A percentile compares a stretch with the other conserved stretches of the same genome.
phyloP scores from a whole-genome alignment of 2,329 filamentous ascomycete genomes.

The Aspergillus neotritici region DNA sequence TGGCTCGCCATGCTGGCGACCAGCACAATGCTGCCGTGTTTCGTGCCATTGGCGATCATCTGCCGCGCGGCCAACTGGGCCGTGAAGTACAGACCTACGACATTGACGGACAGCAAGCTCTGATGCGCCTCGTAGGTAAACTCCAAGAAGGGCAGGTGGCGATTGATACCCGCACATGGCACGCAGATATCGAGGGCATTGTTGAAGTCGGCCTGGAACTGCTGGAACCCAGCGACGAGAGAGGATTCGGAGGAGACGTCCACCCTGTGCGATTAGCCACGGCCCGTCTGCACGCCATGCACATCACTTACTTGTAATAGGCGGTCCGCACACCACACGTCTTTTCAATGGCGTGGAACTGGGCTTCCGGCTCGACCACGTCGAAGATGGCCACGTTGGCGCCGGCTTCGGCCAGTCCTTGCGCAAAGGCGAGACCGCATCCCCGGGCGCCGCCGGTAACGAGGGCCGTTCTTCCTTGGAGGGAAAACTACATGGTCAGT shows the following conservation, averaged over 20 bases:
- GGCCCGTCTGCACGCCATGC: no score
- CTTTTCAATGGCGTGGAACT: conserved; percentile 38
- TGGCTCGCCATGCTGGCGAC: conserved; percentile 51
- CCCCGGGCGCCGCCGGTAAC: conserved; percentile 46
- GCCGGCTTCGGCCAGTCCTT: conserved; percentile 43
- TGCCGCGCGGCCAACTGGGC: conserved; percentile 47
- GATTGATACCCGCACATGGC: conserved; percentile 44
- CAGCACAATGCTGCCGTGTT: conserved; percentile 49
- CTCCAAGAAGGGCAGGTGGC: conserved; percentile 42
- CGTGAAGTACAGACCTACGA: conserved; percentile 42
- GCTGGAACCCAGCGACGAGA: conserved; percentile 27
- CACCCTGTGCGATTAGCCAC: conserved; percentile 21
- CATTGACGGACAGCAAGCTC: conserved; percentile 41
- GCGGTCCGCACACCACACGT: conserved; percentile 39
- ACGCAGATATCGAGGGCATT: conserved; percentile 42
- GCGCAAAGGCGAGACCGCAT: conserved; percentile 42
- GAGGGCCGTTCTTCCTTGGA: conserved; percentile 44
- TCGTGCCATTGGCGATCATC: conserved; percentile 49
- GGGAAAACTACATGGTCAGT: conserved; percentile 39
- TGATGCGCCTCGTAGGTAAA: conserved; percentile 41
- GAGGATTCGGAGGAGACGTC: conserved; percentile 36
- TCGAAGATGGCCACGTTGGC: conserved; percentile 46
- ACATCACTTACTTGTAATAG: conserved; percentile 31
- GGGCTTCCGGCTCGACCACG: conserved; percentile 36
- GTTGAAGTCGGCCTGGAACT: conserved; percentile 32